A percentile compares a stretch with the other conserved stretches of the same genome.
Conservation (phyloP, 2,329 filamentous ascomycete genomes). For the Ramichloridium luteum region DNA sequence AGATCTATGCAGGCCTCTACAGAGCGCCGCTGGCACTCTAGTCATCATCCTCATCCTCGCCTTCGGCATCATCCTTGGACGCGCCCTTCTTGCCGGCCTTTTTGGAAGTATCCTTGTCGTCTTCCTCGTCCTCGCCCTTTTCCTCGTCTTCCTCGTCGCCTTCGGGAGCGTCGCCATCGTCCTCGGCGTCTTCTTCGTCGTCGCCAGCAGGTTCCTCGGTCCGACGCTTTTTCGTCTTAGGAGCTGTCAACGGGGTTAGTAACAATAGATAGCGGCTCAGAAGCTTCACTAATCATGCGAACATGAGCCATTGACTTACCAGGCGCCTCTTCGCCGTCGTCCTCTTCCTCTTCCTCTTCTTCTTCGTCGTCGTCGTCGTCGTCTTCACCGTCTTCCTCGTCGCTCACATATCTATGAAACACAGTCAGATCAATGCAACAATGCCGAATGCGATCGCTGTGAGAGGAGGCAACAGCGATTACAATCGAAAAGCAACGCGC, state of each 20-base stretch:
- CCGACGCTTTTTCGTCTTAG: not conserved
- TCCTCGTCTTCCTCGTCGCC: constrained; percentile 32
- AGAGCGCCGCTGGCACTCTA: too few species aligned
- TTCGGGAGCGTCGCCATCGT: constrained; percentile 31
- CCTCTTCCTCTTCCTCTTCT: constrained; percentile 1
- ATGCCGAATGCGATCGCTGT: not conserved
- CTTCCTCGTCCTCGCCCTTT: constrained; percentile 30
- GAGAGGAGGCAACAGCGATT: not conserved
- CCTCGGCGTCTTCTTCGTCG: constrained; percentile 31
- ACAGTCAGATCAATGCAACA: not conserved
- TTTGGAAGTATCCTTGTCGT: not conserved
- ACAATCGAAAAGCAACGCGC: not conserved
- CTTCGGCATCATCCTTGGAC: too few species aligned
- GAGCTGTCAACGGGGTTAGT: not conserved
- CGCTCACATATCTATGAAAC: constrained; percentile 1
- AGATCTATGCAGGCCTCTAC: too few species aligned
- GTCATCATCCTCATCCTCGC: too few species aligned
- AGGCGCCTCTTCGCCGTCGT: not conserved
- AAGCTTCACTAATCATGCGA: not conserved
- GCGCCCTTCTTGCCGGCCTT: constrained; percentile 1
- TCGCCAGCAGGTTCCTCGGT: constrained; percentile 27
- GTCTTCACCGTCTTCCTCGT: not conserved
- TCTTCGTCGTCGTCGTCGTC: not conserved
- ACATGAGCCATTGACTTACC: constrained; percentile 1
- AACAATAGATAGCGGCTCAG: not conserved